Conservation (phyloP, 2,329 filamentous ascomycete genomes). For the Colletotrichum paranaense region DNA sequence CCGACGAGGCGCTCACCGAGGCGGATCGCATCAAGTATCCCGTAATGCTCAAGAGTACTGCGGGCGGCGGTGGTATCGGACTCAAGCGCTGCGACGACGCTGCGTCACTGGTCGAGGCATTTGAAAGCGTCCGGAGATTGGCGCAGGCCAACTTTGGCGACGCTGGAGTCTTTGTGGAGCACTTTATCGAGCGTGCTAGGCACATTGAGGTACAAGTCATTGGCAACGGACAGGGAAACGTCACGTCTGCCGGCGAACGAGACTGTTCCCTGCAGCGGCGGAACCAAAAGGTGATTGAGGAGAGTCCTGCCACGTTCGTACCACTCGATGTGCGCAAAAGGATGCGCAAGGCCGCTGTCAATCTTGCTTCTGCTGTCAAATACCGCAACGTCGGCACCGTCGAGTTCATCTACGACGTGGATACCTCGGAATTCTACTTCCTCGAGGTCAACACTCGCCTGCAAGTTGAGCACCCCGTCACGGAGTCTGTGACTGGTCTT, state of each 20-base stretch:
- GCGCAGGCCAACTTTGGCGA: conserved; percentile 56
- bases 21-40: conserved; percentile 48
- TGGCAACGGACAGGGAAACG: conserved; percentile 55
- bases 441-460: conserved; percentile 61
- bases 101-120: conserved; percentile 44
- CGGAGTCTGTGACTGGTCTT: conserved; percentile 50
- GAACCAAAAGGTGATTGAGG: conserved; percentile 64
- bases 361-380: conserved; percentile 47
- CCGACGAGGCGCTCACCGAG: conserved; percentile 43
- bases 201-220: conserved; percentile 64
- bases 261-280: conserved; percentile 63
- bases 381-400: conserved; percentile 57
- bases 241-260: conserved; percentile 55
- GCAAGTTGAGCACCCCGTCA: conserved; percentile 60
- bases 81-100: conserved; percentile 50
- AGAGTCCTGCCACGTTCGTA: conserved; percentile 52
- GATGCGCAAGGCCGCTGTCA: conserved; percentile 51
- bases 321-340: conserved; percentile 41
- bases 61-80: conserved; percentile 59
- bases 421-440: conserved; percentile 54
- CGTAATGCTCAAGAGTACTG: conserved; percentile 60
- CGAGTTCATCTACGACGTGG: conserved; percentile 56
- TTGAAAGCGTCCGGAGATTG: conserved; percentile 50
- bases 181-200: conserved; percentile 51
- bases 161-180: conserved; percentile 53